Evolutionary conservation across 345 rosid species (phyloP).

Genomic region (Gossypium herbaceum): DNA sequence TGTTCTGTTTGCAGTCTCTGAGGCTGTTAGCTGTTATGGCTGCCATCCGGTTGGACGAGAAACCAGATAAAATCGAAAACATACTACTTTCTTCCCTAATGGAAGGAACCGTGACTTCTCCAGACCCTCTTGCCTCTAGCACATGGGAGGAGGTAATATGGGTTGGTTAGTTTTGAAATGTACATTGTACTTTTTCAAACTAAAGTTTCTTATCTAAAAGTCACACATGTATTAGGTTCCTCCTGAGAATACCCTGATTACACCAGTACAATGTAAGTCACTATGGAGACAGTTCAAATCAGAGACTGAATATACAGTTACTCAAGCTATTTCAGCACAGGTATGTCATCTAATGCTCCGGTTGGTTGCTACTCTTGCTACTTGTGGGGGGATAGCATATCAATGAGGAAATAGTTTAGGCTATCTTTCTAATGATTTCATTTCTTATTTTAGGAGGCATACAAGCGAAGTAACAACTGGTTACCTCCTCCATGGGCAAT

Average conservation of each 20-base stretch:
- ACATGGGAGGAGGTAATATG: slow-evolving; percentile 63
- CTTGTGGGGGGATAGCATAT: neutral
- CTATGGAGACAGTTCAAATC: slow-evolving; percentile 77
- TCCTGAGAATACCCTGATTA: slow-evolving; percentile 48
- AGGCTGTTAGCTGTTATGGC: slow-evolving; percentile 57
- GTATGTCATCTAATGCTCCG: slow-evolving; percentile 24
- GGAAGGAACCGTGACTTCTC: slow-evolving; percentile 39
- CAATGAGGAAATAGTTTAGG: neutral
- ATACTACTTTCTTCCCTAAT: slow-evolving; percentile 52
- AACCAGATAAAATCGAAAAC: slow-evolving; percentile 52
- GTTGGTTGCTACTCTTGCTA: neutral
- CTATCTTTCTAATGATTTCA: neutral
- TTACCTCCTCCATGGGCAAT: slow-evolving; percentile 76
- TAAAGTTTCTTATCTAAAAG: slow-evolving; percentile 7
- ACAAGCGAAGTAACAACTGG: slow-evolving; percentile 59
- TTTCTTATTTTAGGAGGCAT: slow-evolving; percentile 51
- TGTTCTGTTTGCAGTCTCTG: slow-evolving; percentile 43
- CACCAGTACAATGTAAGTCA: slow-evolving; percentile 77
- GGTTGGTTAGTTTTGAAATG: slow-evolving; percentile 7
- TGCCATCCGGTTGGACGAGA: slow-evolving; percentile 67
- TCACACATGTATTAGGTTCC: slow-evolving; percentile 38
- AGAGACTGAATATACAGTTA: slow-evolving; percentile 65
- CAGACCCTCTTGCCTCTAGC: slow-evolving; percentile 65
- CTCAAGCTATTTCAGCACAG: slow-evolving; percentile 79
- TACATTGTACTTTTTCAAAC: neutral